phyloP scores from a whole-genome alignment of 768 basidiomycete species.

The Strobilomyces echinocephalus region DNA sequence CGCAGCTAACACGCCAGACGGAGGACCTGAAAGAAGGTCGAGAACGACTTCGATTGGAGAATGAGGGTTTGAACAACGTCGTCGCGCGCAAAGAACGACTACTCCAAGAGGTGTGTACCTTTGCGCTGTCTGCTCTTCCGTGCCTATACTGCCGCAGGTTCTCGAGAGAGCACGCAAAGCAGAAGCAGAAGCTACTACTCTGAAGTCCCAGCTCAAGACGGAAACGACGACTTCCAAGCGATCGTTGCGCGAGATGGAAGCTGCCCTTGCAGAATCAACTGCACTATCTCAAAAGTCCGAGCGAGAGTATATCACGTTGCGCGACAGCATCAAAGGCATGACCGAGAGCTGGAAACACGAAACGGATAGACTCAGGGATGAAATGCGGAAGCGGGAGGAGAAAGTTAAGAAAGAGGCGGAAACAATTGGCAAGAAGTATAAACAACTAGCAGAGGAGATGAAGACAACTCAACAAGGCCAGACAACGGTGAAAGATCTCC shows the following conservation, averaged over 20 bases:
- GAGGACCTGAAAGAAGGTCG: slow-evolving; percentile 87
- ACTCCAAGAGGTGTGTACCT: slow-evolving; percentile 68
- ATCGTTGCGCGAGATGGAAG: slow-evolving; percentile 75
- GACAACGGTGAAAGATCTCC: slow-evolving; percentile 45
- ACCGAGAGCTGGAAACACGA: slow-evolving; percentile 72
- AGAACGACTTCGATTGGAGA: slow-evolving; percentile 77
- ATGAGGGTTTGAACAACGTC: slow-evolving; percentile 84
- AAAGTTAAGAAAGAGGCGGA: slow-evolving; percentile 65
- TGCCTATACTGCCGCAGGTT: slow-evolving; percentile 39
- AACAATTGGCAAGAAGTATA: slow-evolving; percentile 64
- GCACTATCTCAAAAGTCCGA: slow-evolving; percentile 76
- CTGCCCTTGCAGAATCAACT: slow-evolving; percentile 65
- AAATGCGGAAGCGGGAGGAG: slow-evolving; percentile 73
- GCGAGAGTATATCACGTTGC: slow-evolving; percentile 75
- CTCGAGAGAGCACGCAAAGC: slow-evolving; percentile 84
- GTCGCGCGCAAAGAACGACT: slow-evolving; percentile 83
- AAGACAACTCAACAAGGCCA: slow-evolving; percentile 45
- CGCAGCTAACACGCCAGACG: slow-evolving; percentile 76
- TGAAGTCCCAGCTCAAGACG: slow-evolving; percentile 69
- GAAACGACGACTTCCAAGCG: slow-evolving; percentile 73
- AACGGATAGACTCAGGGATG: slow-evolving; percentile 62
- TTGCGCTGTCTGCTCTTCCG: neutral
- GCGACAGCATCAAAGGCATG: slow-evolving; percentile 72
- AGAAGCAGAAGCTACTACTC: slow-evolving; percentile 63
- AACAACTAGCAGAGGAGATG: slow-evolving; percentile 57